Evolutionary conservation across 1,139 yeast genomes (phyloP).

Genomic region (Diutina ranongensis): DNA sequence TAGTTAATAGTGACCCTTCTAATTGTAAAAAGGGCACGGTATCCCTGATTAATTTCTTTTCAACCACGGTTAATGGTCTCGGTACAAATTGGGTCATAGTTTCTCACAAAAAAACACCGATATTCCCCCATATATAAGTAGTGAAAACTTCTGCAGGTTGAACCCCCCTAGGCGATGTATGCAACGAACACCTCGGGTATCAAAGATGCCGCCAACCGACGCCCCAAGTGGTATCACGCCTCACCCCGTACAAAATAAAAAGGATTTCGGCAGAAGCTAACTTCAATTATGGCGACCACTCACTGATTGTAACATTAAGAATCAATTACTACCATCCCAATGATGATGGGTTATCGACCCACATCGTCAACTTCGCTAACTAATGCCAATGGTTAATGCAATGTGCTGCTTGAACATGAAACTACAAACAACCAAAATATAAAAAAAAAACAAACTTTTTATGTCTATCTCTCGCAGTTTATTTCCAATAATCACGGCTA

Average conservation of each 20-base stretch:
- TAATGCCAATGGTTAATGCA: too few species aligned
- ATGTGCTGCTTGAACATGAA: too few species aligned
- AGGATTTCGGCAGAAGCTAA: too few species aligned
- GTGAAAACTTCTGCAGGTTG: background rate
- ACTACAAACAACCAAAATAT: too few species aligned
- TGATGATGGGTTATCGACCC: too few species aligned
- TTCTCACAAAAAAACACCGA: background rate
- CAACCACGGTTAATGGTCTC: conserved; percentile 15
- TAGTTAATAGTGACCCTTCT: conserved; percentile 45
- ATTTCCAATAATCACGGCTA: too few species aligned
- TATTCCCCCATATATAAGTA: background rate
- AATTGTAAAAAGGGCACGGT: conserved; percentile 49
- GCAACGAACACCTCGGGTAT: background rate
- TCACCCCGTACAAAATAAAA: background rate
- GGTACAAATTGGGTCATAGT: background rate
- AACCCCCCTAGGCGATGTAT: background rate
- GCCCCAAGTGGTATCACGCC: background rate
- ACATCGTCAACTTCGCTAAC: too few species aligned
- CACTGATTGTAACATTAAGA: too few species aligned
- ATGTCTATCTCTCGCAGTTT: too few species aligned
- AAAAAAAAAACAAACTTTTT: too few species aligned
- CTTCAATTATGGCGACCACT: too few species aligned
- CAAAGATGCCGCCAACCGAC: background rate
- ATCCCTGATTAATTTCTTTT: conserved; percentile 33
- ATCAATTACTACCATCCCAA: too few species aligned